Conservation (phyloP, 129 eudicot genomes). For the Silybum marianum region DNA sequence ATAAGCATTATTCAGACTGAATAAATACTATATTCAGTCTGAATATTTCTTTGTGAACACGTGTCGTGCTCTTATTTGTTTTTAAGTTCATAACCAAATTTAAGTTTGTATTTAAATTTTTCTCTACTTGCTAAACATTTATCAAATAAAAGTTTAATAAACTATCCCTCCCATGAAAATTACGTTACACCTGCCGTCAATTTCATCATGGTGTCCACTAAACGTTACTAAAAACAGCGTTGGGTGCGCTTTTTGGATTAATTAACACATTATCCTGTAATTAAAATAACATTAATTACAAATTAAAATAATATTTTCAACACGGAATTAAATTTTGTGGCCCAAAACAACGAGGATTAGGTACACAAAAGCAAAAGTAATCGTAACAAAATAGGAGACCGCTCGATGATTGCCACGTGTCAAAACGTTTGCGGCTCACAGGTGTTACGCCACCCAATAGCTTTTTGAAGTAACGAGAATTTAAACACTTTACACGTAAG, state of each 20-base stretch:
- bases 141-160: neutral
- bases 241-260: slow-evolving; percentile 33
- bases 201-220: slow-evolving; percentile 38
- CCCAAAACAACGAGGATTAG: slow-evolving; percentile 31
- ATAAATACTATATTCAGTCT: too few species aligned
- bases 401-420: slow-evolving; percentile 22
- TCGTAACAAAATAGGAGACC: slow-evolving; percentile 13
- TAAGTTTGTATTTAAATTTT: too few species aligned
- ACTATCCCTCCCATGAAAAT: slow-evolving; percentile 3
- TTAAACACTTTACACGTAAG: neutral
- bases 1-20: too few species aligned
- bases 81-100: too few species aligned
- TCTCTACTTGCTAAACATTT: too few species aligned
- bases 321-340: slow-evolving; percentile 24
- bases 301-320: neutral
- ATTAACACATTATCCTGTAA: slow-evolving; percentile 27
- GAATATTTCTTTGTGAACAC: too few species aligned
- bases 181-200: slow-evolving; percentile 21
- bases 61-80: too few species aligned
- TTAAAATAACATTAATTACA: neutral
- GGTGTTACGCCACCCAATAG: neutral
- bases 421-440: neutral
- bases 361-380: slow-evolving; percentile 29
- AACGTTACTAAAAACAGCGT: slow-evolving; percentile 29
- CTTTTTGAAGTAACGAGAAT: neutral